Percentiles rank a stretch among this genome's conserved stretches.
These are phyloP conservation scores for Phaeodactylum tricornutum DNA, from an alignment of 108 stramenopile genomes.

Conservation along the genomic window DNA sequence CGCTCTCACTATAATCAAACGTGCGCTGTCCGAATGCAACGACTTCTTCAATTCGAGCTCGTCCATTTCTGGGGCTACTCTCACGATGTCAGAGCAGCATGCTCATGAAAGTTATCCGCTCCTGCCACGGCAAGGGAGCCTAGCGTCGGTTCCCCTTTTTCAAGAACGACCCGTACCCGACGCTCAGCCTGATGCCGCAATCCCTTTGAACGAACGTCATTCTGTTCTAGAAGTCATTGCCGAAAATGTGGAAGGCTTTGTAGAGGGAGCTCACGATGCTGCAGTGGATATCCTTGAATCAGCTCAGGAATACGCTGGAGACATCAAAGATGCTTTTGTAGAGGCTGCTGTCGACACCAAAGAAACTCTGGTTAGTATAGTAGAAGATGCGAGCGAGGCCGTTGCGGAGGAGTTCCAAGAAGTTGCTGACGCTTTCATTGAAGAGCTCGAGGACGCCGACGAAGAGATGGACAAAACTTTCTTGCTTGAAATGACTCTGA, in stretches of 20 bases:
- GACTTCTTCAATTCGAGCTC: no score
- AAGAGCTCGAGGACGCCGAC: slow-evolving; percentile 2
- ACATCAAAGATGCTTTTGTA: neutral
- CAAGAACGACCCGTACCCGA: no score
- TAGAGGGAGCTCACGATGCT: slow-evolving; percentile 5
- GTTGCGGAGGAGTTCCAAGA: slow-evolving; percentile 17
- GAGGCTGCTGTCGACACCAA: neutral
- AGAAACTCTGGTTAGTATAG: neutral
- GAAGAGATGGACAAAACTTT: slow-evolving; percentile 3
- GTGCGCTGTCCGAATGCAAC: no score
- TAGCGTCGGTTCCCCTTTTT: no score
- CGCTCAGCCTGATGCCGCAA: no score
- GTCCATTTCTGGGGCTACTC: no score
- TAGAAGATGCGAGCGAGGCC: neutral
- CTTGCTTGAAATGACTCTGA: slow-evolving; percentile 15
- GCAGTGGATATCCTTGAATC: neutral
- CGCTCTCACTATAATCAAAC: no score
- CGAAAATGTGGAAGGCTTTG: slow-evolving; percentile 9
- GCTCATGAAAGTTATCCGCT: no score
- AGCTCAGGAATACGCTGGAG: neutral
- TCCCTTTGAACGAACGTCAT: no score
- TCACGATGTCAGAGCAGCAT: no score
- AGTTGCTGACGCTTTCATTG: slow-evolving; percentile 1
- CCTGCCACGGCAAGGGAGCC: no score
- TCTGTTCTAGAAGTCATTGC: no score